Percentiles rank a stretch among this genome's conserved stretches.
Conservation (phyloP, 2,329 filamentous ascomycete species). For the Trichoderma sp. region DNA sequence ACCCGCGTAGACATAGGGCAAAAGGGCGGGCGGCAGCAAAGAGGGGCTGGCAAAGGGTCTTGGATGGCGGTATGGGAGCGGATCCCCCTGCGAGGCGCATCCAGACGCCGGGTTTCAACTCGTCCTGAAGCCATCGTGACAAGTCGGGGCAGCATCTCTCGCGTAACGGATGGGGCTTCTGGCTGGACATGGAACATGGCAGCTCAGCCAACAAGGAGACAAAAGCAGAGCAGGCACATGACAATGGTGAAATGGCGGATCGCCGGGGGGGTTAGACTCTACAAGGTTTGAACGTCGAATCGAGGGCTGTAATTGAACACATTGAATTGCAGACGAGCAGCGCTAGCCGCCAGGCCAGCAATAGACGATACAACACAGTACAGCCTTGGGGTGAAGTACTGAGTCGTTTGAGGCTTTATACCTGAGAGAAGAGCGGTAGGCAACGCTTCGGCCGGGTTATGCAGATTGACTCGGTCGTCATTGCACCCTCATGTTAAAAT, state of each 20-base stretch:
- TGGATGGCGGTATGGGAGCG: constrained; percentile 10
- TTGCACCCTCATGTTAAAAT: neutral
- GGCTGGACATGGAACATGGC: neutral
- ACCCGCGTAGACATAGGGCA: neutral
- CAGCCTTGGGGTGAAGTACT: neutral
- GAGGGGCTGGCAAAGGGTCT: constrained; percentile 9
- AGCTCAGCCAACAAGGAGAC: neutral
- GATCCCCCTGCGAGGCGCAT: constrained; percentile 17
- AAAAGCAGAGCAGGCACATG: neutral
- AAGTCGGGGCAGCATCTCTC: neutral
- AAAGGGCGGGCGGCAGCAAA: constrained; percentile 18
- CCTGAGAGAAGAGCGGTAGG: constrained; percentile 4
- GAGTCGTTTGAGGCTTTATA: neutral
- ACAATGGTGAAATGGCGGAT: neutral
- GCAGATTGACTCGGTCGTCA: neutral
- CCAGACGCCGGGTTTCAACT: constrained; percentile 1
- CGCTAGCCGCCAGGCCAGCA: neutral
- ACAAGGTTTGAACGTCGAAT: neutral
- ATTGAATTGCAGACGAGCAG: neutral
- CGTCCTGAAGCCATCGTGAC: constrained; percentile 10
- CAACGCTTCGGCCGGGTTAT: neutral
- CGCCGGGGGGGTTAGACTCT: neutral
- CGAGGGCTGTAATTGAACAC: constrained; percentile 9
- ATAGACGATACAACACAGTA: neutral
- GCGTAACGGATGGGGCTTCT: neutral